Evolutionary conservation across 2,329 filamentous ascomycete species (phyloP), one percentile per base, ranked within the genome.

Genomic region (Ophiostoma ips): DNA sequence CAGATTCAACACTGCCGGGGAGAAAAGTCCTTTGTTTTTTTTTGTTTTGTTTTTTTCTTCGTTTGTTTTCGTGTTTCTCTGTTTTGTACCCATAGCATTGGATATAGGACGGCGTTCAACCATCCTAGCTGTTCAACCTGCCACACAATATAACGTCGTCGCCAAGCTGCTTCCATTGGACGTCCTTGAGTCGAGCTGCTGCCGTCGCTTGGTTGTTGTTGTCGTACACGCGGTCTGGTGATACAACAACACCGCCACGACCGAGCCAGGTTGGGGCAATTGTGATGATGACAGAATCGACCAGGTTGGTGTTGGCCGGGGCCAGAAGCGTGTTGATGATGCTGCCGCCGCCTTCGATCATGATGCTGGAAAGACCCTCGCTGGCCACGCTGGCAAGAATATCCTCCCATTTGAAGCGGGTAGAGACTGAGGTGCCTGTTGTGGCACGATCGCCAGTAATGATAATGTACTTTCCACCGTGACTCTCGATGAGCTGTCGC

Each of bases 211-310:
- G 66, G 3, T 75, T 77, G 16, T 71, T 62, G 2, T 66, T 63
- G 50, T 73, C 72, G 3, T 63, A 59, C 37, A 71, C 73, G 33
- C 77, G 71, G 18, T 77, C 70, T 2, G 89, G 90, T 44, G 79
- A 82, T 3, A 95, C 86, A 11, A 80, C 72, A 10, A 95, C 85
- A 8, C 87, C 87, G 2, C 85, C 87, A 53, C 76, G 72, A 2
- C 90, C 90, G n/a, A 96, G 71, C 77, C 87, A 96, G 0, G 81
- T 87, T 9, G 90, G 90, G 3, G 90, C 88, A 59, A 95, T 80
- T 0, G 90, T 95, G 52, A 95, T 73, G 58, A 96, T 84, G 46
- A 95, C 81, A 2, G 83, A 83, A 60, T 87, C 76, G 38, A 72
- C 71, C 9, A 88, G 67, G n/a, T 63, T 58, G 15, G 77, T 69